Base-by-base conservation (phyloP, 2,329 filamentous ascomycete genomes). In the Chaetomium sp. region DNA sequence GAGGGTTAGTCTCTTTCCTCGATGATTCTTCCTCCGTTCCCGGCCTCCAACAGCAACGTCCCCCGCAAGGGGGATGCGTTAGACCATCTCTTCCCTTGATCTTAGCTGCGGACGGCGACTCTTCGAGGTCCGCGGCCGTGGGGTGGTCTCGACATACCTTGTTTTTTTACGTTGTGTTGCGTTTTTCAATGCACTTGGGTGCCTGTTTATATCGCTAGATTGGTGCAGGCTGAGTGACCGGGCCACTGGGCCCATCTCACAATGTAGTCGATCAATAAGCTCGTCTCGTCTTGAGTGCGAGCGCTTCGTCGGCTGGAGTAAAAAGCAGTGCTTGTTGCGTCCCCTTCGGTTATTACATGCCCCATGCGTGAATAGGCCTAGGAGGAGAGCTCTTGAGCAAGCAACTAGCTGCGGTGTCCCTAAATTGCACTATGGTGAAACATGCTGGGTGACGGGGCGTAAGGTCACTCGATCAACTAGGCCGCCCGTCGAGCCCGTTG, bases 1-100 rank as follows among this genome's bases (percentile, higher is more conserved):
- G 53, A 56, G 53, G 53, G 53, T 56, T 56, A 56, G n/a, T 19
- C 53, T 38, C 35, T 25, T 56, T 56, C 53, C 27, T 53, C 53
- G 8, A 56, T 56, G 53, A 38, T 33, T 56, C 53, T 56, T 38
- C 53, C 45, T 58, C 56, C 56, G 56, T 58, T 58, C 56, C 56
- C 56, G 38, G 56, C 56, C 56, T 49, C 56, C 53, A 56, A 56
- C 19, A 56, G n/a, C 5, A 56, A 56, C 31, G 53, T 56, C 31
- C 50, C 19, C 29, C 12, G 1, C 21, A 3, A 12, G 45, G 45
- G 33, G 25, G 53, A 9, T 19, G 31, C 53, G 53, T 56, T 55
- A 38, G 29, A 33, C 21, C 53, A 35, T 21, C 53, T 21, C n/a
- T 47, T 47, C 35, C 35, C 33, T 57, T 27, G 12, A 27, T 47